These are phyloP conservation scores for Colletotrichum trifolii DNA, from an alignment of 2,329 filamentous ascomycete genomes.

Conservation along the genomic window DNA sequence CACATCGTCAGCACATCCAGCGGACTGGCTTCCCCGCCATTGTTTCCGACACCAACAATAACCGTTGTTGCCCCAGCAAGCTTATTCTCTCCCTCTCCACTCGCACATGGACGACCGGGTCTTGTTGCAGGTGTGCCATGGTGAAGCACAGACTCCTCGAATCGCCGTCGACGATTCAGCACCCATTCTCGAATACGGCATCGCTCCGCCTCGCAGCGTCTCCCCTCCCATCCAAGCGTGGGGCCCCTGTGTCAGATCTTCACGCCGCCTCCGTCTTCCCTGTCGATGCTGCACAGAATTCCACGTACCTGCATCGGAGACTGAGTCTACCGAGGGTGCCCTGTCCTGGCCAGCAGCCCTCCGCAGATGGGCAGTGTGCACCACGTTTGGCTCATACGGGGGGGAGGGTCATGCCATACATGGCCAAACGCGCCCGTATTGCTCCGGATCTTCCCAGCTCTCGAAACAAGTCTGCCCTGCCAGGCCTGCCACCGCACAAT, in stretches of 20 bases:
- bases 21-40: slow-evolving; percentile 2
- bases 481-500: not conserved
- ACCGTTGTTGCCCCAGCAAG: slow-evolving; percentile 7
- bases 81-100: slow-evolving; percentile 17
- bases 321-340: slow-evolving; percentile 16
- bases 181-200: slow-evolving; percentile 16
- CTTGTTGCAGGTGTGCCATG: slow-evolving; percentile 27
- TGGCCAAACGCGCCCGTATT: not conserved
- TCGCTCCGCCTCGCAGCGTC: slow-evolving; percentile 15
- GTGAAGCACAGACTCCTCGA: slow-evolving; percentile 18
- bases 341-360: not conserved
- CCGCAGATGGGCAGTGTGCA: too few species aligned
- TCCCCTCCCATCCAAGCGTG: slow-evolving; percentile 15
- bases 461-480: not conserved
- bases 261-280: not conserved
- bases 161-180: slow-evolving; percentile 13
- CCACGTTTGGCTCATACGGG: too few species aligned
- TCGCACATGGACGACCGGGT: not conserved
- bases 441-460: slow-evolving; percentile 13
- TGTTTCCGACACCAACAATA: slow-evolving; percentile 8
- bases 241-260: slow-evolving; percentile 11
- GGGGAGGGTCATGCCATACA: too few species aligned
- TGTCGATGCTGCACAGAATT: slow-evolving; percentile 2
- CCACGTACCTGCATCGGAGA: slow-evolving; percentile 21
- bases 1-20: too few species aligned